phyloP scores from a whole-genome alignment of 2,329 filamentous ascomycete genomes.

The Epichloe amarillans region DNA sequence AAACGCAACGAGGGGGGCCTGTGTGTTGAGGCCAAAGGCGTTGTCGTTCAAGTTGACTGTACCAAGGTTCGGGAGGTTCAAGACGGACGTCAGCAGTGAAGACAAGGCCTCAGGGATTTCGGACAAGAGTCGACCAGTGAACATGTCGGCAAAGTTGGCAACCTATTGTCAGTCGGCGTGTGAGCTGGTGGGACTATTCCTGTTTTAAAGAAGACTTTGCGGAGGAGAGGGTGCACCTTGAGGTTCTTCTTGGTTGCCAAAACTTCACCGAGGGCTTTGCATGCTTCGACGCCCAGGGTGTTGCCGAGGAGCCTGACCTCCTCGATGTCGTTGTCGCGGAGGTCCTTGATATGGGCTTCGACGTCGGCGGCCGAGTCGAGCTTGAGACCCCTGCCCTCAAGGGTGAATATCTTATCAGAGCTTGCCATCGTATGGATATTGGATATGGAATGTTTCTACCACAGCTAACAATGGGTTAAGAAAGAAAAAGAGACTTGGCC shows the following conservation, averaged over 20 bases:
- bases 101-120: slow-evolving; percentile 89
- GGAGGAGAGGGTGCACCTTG: slow-evolving; percentile 30
- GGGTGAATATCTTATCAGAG: slow-evolving; percentile 59
- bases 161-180: slow-evolving; percentile 28
- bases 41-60: slow-evolving; percentile 97
- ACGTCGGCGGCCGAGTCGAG: slow-evolving; percentile 81
- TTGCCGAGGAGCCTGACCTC: slow-evolving; percentile 83
- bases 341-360: slow-evolving; percentile 65
- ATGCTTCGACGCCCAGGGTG: slow-evolving; percentile 81
- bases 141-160: slow-evolving; percentile 93
- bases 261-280: slow-evolving; percentile 70
- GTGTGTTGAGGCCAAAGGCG: slow-evolving; percentile 90
- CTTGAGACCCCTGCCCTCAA: slow-evolving; percentile 86
- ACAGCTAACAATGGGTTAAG: slow-evolving; percentile 1
- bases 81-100: slow-evolving; percentile 70
- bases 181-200: slow-evolving; percentile 2
- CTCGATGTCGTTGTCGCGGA: slow-evolving; percentile 63
- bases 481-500: slow-evolving; percentile 2
- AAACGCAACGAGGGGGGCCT: slow-evolving; percentile 85
- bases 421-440: slow-evolving; percentile 15
- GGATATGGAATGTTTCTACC: background rate
- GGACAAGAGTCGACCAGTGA: slow-evolving; percentile 81
- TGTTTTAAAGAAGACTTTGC: background rate
- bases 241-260: slow-evolving; percentile 74
- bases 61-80: slow-evolving; percentile 73